Percentiles rank a stretch among this genome's conserved stretches.
Evolutionary conservation across 192 early-diverging fungal genomes (phyloP).

Genomic region (Geranomyces variabilis): DNA sequence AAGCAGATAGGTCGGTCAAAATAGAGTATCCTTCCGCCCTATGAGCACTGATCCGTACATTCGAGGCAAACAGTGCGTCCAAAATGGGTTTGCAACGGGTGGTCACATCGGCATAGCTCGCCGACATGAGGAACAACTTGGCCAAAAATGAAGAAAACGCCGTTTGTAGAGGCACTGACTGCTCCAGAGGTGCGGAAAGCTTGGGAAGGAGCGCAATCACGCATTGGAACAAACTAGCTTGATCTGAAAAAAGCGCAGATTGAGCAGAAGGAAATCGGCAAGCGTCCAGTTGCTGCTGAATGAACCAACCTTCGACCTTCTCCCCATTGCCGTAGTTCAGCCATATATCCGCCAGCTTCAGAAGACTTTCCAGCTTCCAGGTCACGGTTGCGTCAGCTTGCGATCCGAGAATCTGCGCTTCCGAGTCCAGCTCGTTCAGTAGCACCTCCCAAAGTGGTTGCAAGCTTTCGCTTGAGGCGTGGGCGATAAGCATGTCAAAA

Average conservation of each 20-base stretch:
- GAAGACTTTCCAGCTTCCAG: conserved; percentile 4
- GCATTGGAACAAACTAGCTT: background rate
- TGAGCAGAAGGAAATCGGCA: too few species aligned
- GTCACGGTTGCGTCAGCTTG: background rate
- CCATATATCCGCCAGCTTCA: conserved; percentile 20
- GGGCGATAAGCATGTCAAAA: conserved; percentile 41
- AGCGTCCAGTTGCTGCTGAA: too few species aligned
- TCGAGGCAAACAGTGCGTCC: conserved; percentile 49
- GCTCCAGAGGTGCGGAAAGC: background rate
- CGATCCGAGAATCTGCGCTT: background rate
- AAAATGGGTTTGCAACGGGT: conserved; percentile 52
- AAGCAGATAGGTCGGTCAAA: background rate
- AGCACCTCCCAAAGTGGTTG: conserved; percentile 42
- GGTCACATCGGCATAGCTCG: conserved; percentile 47
- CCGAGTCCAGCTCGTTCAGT: conserved; percentile 12
- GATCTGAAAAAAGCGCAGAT: background rate
- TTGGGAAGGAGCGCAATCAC: background rate
- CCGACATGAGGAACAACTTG: conserved; percentile 29
- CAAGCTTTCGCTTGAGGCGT: conserved; percentile 34
- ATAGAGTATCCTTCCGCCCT: background rate
- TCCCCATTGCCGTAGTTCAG: conserved; percentile 30
- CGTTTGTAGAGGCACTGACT: background rate
- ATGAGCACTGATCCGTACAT: background rate
- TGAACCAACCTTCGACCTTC: conserved; percentile 25
- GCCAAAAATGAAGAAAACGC: conserved; percentile 33